phyloP scores from a whole-genome alignment of 2,329 filamentous ascomycete genomes.

The Arthrobotrys entomopaga region DNA sequence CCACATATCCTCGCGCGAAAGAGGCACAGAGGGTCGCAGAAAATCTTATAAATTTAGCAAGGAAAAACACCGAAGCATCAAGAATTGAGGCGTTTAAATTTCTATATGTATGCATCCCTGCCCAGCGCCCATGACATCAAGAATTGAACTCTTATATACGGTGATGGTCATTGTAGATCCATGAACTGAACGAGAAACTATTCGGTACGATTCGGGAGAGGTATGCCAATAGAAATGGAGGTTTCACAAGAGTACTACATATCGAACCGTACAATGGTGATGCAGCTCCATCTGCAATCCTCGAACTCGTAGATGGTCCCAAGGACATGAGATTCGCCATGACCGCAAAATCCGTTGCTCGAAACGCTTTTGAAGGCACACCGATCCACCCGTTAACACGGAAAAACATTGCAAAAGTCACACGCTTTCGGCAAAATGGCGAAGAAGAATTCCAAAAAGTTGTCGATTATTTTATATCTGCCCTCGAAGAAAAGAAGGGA shows the following conservation, averaged over 20 bases:
- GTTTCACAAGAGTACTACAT: constrained; percentile 93
- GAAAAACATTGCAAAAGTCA: constrained; percentile 85
- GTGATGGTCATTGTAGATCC: background rate
- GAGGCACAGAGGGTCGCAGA: constrained; percentile 94
- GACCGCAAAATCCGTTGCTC: constrained; percentile 84
- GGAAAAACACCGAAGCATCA: constrained; percentile 87
- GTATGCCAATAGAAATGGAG: constrained; percentile 81
- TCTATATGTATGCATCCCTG: constrained; percentile 77
- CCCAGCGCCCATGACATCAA: background rate
- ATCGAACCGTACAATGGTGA: constrained; percentile 89
- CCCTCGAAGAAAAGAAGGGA: constrained; percentile 52
- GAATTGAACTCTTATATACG: background rate
- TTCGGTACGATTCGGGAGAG: constrained; percentile 83
- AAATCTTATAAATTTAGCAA: constrained; percentile 91
- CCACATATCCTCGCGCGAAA: constrained; percentile 96
- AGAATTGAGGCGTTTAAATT: constrained; percentile 79
- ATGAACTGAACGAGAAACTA: constrained; percentile 79
- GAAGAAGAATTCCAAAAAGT: constrained; percentile 74
- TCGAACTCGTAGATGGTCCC: constrained; percentile 93
- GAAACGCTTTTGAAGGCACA: constrained; percentile 69
- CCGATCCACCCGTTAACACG: constrained; percentile 76
- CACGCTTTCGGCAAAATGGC: constrained; percentile 75
- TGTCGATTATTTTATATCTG: constrained; percentile 63
- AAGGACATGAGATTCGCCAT: constrained; percentile 94
- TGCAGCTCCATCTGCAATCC: constrained; percentile 87